Evolutionary conservation across 2,329 filamentous ascomycete genomes (phyloP), one percentile per base, ranked within the genome.

Genomic region (Hymenoscyphus fraxineus): DNA sequence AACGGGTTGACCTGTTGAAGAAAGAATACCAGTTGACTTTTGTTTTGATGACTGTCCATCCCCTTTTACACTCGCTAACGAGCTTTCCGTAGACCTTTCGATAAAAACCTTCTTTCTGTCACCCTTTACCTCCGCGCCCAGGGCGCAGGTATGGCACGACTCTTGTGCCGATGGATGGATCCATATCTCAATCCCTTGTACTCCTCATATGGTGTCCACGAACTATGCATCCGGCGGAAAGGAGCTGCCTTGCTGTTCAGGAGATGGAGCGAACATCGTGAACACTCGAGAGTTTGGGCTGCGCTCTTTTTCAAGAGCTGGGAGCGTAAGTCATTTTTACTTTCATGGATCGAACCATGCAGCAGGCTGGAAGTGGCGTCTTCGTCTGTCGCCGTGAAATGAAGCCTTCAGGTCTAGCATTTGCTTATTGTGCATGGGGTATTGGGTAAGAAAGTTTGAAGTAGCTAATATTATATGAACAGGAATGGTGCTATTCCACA

Each of bases 401-500:
- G 1, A 6, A 35, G 9, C 35, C 6, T 7, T 35, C 7, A 10
- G 35, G 35, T 35, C 35, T 10, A 35, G 35, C 35, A 32, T 2
- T 35, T 6, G 55, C 31, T 32, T 57, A 12, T 57, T 13, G 9
- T 57, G 1, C 7, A 12, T 31, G 55, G 39, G 19, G 7, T 35
- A 35, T 35, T 35, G 35, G 35, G 9, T 10, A 13, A 31, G n/a
- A 5, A 3, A 41, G 27, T 31, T 38, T 58, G 15, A 59, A 39
- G 40, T 15, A 38, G 22, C 5, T 55, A 44, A 13, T 19, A 22
- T 38, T 54, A 12, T 27, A 12, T 7, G 3, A 4, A 27, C 47
- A 87, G 85, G 86, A 73, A 79, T 88, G 75, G 82, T 85, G 1
- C 77, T 88, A 0, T 83, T 87, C 67, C 83, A 87, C 69, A 84